Base-by-base conservation (phyloP, 257 asterid species). In the Primulina eburnea region DNA sequence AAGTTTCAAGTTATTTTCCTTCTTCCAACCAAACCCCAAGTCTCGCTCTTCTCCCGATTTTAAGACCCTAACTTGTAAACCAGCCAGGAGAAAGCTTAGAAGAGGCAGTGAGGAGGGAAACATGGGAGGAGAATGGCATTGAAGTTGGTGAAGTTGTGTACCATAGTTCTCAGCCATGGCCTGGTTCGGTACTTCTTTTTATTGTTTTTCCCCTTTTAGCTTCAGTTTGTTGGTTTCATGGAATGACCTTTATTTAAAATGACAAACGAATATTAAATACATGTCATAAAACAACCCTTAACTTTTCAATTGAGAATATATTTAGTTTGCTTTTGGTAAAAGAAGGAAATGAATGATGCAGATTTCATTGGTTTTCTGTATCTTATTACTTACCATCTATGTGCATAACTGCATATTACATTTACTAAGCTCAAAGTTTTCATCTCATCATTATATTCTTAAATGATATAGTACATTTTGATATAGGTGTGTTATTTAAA, bases 111-210 rank as follows among this genome's bases (percentile, higher is more conserved):
- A 86, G 91, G 85, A 84, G 99, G 83, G 98, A 93, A 78, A 89
- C 99, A 34, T 83, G 84, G 89, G 99, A 93, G 82, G 99, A 93
- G 83, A 75, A 96, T 47, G 96, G 99, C 70, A 80, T 93, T 73
- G 99, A 93, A 84, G 96, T 93, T 75, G 99, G 92, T 55, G 91
- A 93, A 72, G 99, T 93, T 60, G 82, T 89, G 58, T 90, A 93
- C 73, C 97, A 89, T 81, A 90, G 97, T 82, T 93, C 99, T 81
- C 99, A 90, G 84, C 99, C 97, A 34, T 93, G 96, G 97, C 99
- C 99, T 37, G 97, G 98, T 92, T 86, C 52, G 10, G 16, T 53
- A 5, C 20, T 47, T 16, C 8, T 73, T 65, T 71, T 56, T 57
- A 18, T 33, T 32, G 55, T n/a, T 59, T 33, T 10, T 40, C 16